Base-by-base conservation (phyloP, 2,329 filamentous ascomycete genomes). In the Chaetoscypha palmicola region DNA sequence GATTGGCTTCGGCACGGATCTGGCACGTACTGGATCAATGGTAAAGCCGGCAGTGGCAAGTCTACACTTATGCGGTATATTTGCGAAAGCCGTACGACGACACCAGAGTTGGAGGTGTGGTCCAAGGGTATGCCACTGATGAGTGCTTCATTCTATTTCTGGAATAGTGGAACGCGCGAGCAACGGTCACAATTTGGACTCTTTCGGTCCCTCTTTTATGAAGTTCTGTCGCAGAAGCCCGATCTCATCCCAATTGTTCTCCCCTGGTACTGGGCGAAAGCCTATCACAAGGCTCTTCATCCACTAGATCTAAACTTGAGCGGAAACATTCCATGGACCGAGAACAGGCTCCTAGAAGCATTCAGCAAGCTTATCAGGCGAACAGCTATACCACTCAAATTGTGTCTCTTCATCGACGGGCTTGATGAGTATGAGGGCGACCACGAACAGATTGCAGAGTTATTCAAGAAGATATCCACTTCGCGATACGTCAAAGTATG, bases 131-230 rank as follows among this genome's bases (percentile, higher is more conserved):
- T 11, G 1, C 21, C 28, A 1, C 1, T 52, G 0, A 24, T 57
- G 2, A 63, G 60, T 0, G 66, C 67, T 0, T 63, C 59, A 0
- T 72, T 66, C 53, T 72, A 69, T 48, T 70, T 72, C 45, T 72
- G 69, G 69, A 67, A 62, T 2, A 65, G 62, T 14, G 66, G 65
- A 3, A 64, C 63, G 0, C 1, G n/a, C 5, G 31, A 40, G 4
- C 46, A 54, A 11, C 43, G 33, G 30, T 51, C 46, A 0, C 46
- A 46, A 19, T 10, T 2, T 3, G 49, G 50, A 1, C 26, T 53
- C 0, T 26, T 54, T 11, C 46, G 41, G n/a, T 28, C 46, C 0
- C 11, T 54, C 3, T 22, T 51, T 0, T 36, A 23, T 10, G 10
- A 52, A 14, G 24, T 38, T 11, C 36, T 50, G 0, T 20, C 12